Evolutionary conservation across 805 yeast genomes (phyloP).

Genomic region (Lipomyces spencermartinsiae): DNA sequence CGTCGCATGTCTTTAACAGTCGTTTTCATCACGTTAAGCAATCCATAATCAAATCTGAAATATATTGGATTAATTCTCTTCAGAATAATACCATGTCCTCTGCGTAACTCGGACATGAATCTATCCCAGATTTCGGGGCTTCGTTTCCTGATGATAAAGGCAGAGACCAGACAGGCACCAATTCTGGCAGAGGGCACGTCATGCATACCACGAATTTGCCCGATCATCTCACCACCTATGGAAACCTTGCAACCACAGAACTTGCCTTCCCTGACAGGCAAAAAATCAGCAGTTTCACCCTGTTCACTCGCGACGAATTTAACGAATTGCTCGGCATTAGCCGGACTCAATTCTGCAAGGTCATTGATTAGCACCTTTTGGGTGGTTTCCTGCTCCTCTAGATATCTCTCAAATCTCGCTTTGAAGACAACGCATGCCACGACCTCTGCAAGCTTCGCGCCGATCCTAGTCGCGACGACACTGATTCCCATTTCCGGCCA

Average conservation of each 20-base stretch:
- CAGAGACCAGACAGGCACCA: slow-evolving; percentile 29
- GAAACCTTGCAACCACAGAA: slow-evolving; percentile 16
- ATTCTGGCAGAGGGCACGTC: slow-evolving; percentile 13
- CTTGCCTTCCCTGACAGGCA: not conserved
- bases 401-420: slow-evolving; percentile 10
- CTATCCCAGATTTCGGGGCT: slow-evolving; percentile 23
- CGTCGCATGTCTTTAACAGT: slow-evolving; percentile 13
- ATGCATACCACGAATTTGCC: slow-evolving; percentile 30
- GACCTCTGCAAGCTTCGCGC: slow-evolving; percentile 17
- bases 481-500: slow-evolving; percentile 25
- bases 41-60: slow-evolving; percentile 1
- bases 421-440: slow-evolving; percentile 27
- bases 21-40: slow-evolving; percentile 19
- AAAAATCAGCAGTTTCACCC: slow-evolving; percentile 1
- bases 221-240: slow-evolving; percentile 22
- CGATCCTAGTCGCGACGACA: slow-evolving; percentile 7
- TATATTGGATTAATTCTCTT: slow-evolving; percentile 17
- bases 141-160: slow-evolving; percentile 23
- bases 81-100: slow-evolving; percentile 24
- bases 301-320: slow-evolving; percentile 21
- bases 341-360: slow-evolving; percentile 25
- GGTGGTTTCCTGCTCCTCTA: not conserved
- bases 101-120: slow-evolving; percentile 14
- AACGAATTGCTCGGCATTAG: slow-evolving; percentile 27
- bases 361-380: slow-evolving; percentile 20